A percentile compares a stretch with the other conserved stretches of the same genome.
Evolutionary conservation across 331 rosid genomes (phyloP).

Genomic region (Acacia concinna): DNA sequence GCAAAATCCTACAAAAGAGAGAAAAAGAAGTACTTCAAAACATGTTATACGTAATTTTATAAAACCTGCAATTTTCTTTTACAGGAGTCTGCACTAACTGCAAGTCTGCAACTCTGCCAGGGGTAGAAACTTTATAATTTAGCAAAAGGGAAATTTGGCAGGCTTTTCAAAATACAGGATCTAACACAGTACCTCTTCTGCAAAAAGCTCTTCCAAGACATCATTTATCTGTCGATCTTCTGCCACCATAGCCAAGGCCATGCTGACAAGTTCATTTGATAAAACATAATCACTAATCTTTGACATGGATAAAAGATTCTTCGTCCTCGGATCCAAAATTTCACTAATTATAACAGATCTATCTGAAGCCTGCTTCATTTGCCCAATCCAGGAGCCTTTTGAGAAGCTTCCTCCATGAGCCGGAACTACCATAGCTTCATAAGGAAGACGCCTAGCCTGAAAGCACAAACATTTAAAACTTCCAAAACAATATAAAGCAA

Average conservation of each 20-base stretch:
- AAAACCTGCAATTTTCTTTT: neutral
- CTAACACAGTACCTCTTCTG: constrained; percentile 68
- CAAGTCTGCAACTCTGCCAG: neutral
- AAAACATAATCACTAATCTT: constrained; percentile 88
- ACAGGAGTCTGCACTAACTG: neutral
- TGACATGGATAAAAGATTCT: constrained; percentile 83
- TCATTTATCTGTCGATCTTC: constrained; percentile 88
- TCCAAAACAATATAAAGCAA: constrained; percentile 11
- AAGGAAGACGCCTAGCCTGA: constrained; percentile 90
- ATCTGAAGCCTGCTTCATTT: constrained; percentile 93
- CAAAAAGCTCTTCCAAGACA: constrained; percentile 88
- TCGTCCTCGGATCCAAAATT: constrained; percentile 90
- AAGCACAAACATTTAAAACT: constrained; percentile 22
- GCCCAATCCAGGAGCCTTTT: constrained; percentile 90
- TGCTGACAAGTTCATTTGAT: constrained; percentile 95
- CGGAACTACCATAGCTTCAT: constrained; percentile 48
- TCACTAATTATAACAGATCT: constrained; percentile 87
- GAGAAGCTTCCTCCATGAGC: constrained; percentile 67
- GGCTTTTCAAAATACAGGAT: constrained; percentile 4
- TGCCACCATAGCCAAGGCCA: constrained; percentile 95
- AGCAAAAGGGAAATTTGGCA: constrained; percentile 5
- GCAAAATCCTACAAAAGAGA: neutral
- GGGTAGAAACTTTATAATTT: constrained; percentile 7
- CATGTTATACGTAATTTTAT: neutral
- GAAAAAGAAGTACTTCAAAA: too few species aligned